Conservation (phyloP, 2,329 filamentous ascomycete species). For the Fusarium sterilihyphosum region DNA sequence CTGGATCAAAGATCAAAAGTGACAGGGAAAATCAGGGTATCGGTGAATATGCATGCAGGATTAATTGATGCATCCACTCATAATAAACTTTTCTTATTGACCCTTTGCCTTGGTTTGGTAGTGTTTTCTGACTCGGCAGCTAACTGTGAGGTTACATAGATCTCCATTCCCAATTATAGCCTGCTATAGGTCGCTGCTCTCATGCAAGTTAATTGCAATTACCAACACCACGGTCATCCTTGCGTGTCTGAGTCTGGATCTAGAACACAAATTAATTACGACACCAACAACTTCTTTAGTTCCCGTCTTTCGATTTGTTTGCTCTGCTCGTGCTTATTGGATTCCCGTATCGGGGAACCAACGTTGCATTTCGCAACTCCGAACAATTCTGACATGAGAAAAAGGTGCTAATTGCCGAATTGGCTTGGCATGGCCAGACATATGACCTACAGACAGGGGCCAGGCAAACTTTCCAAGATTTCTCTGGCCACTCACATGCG, state of each 20-base stretch:
- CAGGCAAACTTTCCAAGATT: conserved; percentile 11
- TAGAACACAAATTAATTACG: not conserved
- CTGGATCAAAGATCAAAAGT: not conserved
- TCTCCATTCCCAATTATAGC: conserved; percentile 5
- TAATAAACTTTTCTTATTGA: not conserved
- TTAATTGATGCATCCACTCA: conserved; percentile 12
- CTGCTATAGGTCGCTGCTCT: not conserved
- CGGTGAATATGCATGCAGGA: not conserved
- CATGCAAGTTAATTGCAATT: conserved; percentile 16
- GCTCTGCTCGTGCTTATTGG: not conserved
- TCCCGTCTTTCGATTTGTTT: conserved; percentile 4
- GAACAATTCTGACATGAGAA: conserved; percentile 5
- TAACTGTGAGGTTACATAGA: conserved; percentile 11
- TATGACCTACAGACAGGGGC: conserved; percentile 12
- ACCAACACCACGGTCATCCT: conserved; percentile 17
- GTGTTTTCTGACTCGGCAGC: conserved; percentile 1
- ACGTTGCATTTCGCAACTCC: conserved; percentile 14
- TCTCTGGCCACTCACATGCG: conserved; percentile 26
- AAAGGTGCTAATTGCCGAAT: conserved; percentile 12
- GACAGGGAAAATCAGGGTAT: conserved; percentile 2
- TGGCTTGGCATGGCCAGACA: conserved; percentile 12
- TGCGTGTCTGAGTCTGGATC: not conserved
- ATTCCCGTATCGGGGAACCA: conserved; percentile 4
- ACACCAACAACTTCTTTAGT: conserved; percentile 15
- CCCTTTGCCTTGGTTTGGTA: conserved; percentile 20